Base-by-base conservation (phyloP, 148 eudicot genomes). In the Rhododendron henanense region DNA sequence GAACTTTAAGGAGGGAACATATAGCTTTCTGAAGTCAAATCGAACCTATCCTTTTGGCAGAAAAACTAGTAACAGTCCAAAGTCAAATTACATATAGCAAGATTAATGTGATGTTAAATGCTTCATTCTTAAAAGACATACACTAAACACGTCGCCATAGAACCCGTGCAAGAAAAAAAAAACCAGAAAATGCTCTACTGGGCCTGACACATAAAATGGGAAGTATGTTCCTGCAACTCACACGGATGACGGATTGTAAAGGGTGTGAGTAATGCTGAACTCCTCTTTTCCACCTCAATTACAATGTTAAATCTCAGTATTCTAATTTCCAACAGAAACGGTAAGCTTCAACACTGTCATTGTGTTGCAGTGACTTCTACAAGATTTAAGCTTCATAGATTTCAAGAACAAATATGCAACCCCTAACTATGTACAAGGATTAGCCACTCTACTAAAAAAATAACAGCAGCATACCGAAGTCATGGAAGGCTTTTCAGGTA, bases 191-290 rank as follows among this genome's bases (percentile, higher is more conserved):
- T 44, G 31, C 25, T 14, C n/a, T 45, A 14, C 31, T 1, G 11
- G 39, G 18, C 28, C 19, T n/a, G 41, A 61, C 47, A 39, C 19
- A 77, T 41, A 82, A n/a, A 55, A 18, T 59, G 71, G 31, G 2
- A 83, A n/a, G 63, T 44, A 67, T 65, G 76, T 23, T 83, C 19
- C 75, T 25, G 31, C 23, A 48, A 84, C 59, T 83, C 85, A 50
- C 63, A 71, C 48, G 7, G 13, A 48, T 48, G 19, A 25, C 2
- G 1, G 37, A 61, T 35, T 73, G 84, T 23, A 65, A 47, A 23
- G 28, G 79, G 45, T 48, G 44, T 47, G 51, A 0, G 31, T 65
- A 63, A 73, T 73, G 63, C 53, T 69, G 79, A 71, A 84, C 28
- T 48, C 85, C 63, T 7, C 28, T 33, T 83, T 18, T 83, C 23